Conservation (phyloP, 371 early-diverging fungal genomes). For the Apophysomyces variabilis region DNA sequence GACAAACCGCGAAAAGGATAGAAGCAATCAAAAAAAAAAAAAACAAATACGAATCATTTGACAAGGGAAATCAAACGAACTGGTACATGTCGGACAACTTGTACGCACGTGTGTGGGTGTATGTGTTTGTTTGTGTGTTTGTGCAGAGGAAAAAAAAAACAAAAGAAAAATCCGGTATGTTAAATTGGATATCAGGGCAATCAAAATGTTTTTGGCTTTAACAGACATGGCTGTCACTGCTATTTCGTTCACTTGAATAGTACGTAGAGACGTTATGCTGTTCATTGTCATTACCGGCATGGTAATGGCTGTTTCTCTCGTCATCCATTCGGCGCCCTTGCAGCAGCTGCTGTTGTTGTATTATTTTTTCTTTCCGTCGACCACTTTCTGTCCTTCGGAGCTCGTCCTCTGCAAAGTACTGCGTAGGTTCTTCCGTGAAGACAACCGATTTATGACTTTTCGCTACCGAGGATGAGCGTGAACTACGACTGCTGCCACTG, state of each 20-base stretch:
- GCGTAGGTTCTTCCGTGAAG: constrained; percentile 20
- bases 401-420: constrained; percentile 13
- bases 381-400: constrained; percentile 40
- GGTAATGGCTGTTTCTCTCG: not conserved
- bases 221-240: constrained; percentile 24
- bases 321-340: not conserved
- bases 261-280: constrained; percentile 7
- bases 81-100: too few species aligned
- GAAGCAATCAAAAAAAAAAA: too few species aligned
- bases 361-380: constrained; percentile 35
- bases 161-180: too few species aligned
- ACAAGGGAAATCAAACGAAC: too few species aligned
- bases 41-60: too few species aligned
- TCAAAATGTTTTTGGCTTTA: too few species aligned
- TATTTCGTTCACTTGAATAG: constrained; percentile 27
- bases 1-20: too few species aligned
- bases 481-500: constrained; percentile 7
- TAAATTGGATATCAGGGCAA: too few species aligned
- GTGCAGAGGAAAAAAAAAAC: too few species aligned
- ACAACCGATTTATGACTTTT: constrained; percentile 15
- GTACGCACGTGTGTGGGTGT: too few species aligned
- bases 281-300: not conserved
- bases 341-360: not conserved
- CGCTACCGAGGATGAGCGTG: constrained; percentile 13
- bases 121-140: too few species aligned